These are phyloP conservation scores for Camelina laxa DNA, from an alignment of 345 rosid genomes.

Conservation along the genomic window DNA sequence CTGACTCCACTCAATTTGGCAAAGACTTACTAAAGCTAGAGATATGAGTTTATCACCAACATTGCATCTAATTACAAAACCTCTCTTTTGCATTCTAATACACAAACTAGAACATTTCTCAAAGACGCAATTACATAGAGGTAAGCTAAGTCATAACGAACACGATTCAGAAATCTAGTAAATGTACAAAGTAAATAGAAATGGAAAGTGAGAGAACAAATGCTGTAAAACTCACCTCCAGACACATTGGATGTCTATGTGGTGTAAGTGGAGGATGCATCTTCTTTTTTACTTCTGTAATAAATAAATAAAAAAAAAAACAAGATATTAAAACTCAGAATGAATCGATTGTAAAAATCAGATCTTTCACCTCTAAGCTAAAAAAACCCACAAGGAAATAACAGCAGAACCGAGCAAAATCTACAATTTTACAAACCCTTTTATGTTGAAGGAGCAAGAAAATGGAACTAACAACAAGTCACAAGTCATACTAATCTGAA, in stretches of 20 bases:
- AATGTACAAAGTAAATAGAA: not conserved
- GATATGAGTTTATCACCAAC: not conserved
- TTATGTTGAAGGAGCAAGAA: not conserved
- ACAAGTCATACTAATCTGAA: not conserved
- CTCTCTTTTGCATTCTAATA: not conserved
- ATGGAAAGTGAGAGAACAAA: not conserved
- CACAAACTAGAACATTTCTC: not conserved
- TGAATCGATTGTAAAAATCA: slow-evolving; percentile 26
- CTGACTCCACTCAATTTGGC: not conserved
- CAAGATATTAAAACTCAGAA: not conserved
- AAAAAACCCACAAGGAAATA: slow-evolving; percentile 1
- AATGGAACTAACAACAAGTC: not conserved
- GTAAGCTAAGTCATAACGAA: not conserved
- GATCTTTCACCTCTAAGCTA: slow-evolving; percentile 1
- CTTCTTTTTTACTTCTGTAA: slow-evolving; percentile 23
- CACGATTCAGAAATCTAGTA: not conserved
- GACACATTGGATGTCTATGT: slow-evolving; percentile 93
- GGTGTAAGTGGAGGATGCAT: slow-evolving; percentile 97
- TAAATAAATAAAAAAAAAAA: not conserved
- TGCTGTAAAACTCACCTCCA: slow-evolving; percentile 59
- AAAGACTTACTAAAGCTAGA: not conserved
- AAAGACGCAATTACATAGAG: not conserved
- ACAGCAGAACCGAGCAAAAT: slow-evolving; percentile 2
- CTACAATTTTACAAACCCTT: not conserved
- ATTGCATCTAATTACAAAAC: not conserved